A percentile compares a stretch with the other conserved stretches of the same genome.
phyloP scores from a whole-genome alignment of 495 filamentous ascomycete genomes.

The Penicillium desertorum region DNA sequence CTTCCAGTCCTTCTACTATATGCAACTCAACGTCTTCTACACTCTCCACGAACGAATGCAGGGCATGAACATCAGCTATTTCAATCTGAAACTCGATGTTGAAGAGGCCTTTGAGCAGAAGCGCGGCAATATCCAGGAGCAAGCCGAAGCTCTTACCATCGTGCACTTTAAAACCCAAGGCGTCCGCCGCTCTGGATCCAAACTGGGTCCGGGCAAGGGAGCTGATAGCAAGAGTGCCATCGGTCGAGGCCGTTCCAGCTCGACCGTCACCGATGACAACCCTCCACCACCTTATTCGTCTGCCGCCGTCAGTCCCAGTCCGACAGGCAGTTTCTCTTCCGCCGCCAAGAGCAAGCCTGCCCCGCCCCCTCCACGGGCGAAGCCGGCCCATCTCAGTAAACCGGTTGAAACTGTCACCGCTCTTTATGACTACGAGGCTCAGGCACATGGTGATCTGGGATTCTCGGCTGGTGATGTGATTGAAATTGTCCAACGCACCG shows the following conservation, averaged over 20 bases:
- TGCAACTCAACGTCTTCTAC: conserved; percentile 99
- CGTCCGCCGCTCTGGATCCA: conserved; percentile 45
- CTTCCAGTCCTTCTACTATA: conserved; percentile 99
- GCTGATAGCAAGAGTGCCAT: conserved; percentile 33
- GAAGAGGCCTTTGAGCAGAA: conserved; percentile 88
- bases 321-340: conserved; percentile 55
- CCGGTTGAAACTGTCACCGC: conserved; percentile 75
- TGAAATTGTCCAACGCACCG: conserved; percentile 76
- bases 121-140: conserved; percentile 80
- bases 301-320: conserved; percentile 39
- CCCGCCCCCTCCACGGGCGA: conserved; percentile 89
- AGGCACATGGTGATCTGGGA: conserved; percentile 90
- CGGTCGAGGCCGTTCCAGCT: conserved; percentile 30
- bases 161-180: conserved; percentile 87
- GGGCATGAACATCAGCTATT: conserved; percentile 93
- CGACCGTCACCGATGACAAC: conserved; percentile 54
- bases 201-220: conserved; percentile 48
- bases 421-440: conserved; percentile 93
- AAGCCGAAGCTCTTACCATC: conserved; percentile 73
- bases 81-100: conserved; percentile 84
- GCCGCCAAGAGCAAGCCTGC: conserved; percentile 82
- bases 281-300: conserved; percentile 70
- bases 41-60: conserved; percentile 98
- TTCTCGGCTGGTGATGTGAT: conserved; percentile 90
- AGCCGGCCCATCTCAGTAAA: conserved; percentile 70